Evolutionary conservation across 139 green algal species (phyloP).

Genomic region (Micractinium sp.): DNA sequence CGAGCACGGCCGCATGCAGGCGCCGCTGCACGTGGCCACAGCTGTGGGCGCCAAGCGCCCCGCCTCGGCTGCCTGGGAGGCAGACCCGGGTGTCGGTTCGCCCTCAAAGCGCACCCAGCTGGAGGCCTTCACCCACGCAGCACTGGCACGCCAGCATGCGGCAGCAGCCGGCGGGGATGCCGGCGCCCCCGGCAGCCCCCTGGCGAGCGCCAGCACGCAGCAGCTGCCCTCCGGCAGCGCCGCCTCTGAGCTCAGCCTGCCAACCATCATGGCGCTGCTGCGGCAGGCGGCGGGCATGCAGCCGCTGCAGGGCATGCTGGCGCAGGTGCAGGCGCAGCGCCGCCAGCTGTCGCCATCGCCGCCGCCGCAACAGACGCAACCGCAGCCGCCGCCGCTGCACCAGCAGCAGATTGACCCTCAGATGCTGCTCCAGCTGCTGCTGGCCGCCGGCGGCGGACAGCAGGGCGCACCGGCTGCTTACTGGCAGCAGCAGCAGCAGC

Average conservation of each 20-base stretch:
- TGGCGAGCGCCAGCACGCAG: not conserved
- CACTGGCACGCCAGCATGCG: not conserved
- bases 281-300: conserved; percentile 12
- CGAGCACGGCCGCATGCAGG: not conserved
- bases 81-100: not conserved
- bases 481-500: not conserved
- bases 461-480: not conserved
- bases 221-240: not conserved
- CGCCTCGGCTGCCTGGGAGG: not conserved
- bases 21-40: not conserved
- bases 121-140: not conserved
- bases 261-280: not conserved
- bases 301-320: not conserved
- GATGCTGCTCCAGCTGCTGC: not conserved
- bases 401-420: not conserved
- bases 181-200: not conserved
- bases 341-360: not conserved
- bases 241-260: not conserved
- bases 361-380: not conserved
- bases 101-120: not conserved
- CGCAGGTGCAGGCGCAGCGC: conserved; percentile 9
- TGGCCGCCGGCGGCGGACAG: not conserved
- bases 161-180: not conserved
- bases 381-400: not conserved
- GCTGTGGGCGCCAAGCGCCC: not conserved